Evolutionary conservation across 169 alveolate genomes (phyloP).

Genomic region (Babesia ovis): DNA sequence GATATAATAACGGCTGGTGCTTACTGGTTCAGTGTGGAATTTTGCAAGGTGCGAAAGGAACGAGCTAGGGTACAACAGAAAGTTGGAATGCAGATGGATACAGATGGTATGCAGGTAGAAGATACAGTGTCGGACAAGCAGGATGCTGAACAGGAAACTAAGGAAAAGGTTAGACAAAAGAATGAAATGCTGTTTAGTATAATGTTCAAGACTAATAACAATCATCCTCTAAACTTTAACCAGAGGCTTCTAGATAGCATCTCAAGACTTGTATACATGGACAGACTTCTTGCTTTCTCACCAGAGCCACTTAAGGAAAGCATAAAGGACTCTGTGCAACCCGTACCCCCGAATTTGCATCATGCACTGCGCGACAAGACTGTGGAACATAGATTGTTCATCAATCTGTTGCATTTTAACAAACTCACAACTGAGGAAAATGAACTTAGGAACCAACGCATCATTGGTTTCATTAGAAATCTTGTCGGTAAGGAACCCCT

Average conservation of each 20-base stretch:
- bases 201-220: constrained; percentile 15
- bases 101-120: constrained; percentile 23
- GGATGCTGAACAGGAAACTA: constrained; percentile 10
- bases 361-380: constrained; percentile 54
- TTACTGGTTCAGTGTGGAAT: constrained; percentile 63
- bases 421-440: constrained; percentile 57
- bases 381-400: constrained; percentile 41
- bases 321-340: constrained; percentile 21
- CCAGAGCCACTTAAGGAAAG: constrained; percentile 45
- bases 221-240: constrained; percentile 16
- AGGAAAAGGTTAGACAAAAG: constrained; percentile 46
- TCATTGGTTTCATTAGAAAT: constrained; percentile 48
- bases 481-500: constrained; percentile 43
- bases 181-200: constrained; percentile 33
- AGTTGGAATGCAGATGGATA: neutral
- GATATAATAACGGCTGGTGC: constrained; percentile 22
- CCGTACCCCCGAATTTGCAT: constrained; percentile 1
- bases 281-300: constrained; percentile 34
- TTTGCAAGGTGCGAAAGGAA: constrained; percentile 53
- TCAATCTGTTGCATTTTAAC: constrained; percentile 62
- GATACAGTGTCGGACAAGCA: constrained; percentile 30
- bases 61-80: neutral
- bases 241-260: constrained; percentile 50
- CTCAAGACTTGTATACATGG: constrained; percentile 59
- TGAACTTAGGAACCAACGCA: constrained; percentile 55